Evolutionary conservation across 2,329 filamentous ascomycete genomes (phyloP), one percentile per base, ranked within the genome.

Genomic region (Aspergillus intermedius): DNA sequence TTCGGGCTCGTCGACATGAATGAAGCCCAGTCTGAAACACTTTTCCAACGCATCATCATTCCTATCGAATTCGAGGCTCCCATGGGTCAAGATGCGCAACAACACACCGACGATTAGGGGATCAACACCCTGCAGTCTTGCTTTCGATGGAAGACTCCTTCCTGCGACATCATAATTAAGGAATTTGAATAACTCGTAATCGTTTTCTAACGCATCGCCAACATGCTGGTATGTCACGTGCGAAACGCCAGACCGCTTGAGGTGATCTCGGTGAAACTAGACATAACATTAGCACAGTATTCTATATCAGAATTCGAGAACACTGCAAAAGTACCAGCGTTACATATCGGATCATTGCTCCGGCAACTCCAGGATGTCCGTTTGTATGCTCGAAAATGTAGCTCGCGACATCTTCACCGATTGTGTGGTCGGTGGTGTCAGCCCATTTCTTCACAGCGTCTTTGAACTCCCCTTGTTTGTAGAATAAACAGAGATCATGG

Each of bases 311-410:
- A 35, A 35, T 35, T 35, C 15, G n/a, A 35, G 34, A 35, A 35
- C n/a, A 49, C 6, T 22, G 39, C 43, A 17, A 35, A 35, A 35
- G 17, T 17, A 35, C 34, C 34, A 35, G 1, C 34, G 34, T 5
- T 3, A 35, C 34, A 35, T 17, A 35, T 35, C 34, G 34, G 34
- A 35, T 4, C 34, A 35, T 35, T 5, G 34, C 34, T 35, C 39
- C 35, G 1, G 47, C 49, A 25, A 48, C 50, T 12, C 34, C 48
- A 2, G 48, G 52, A 41, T 53, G 48, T 15, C 50, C 50, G 6
- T 50, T 45, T 35, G 45, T 50, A 23, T 50, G 39, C 17, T 17
- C 12, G 23, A 47, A 48, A 22, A 45, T 39, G 40, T 44, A 52
- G 42, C 13, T 12, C 25, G 34, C 30, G 19, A 19, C 34, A 35